Conservation (phyloP, 345 rosid genomes). For the Rubroshorea leprosula region DNA sequence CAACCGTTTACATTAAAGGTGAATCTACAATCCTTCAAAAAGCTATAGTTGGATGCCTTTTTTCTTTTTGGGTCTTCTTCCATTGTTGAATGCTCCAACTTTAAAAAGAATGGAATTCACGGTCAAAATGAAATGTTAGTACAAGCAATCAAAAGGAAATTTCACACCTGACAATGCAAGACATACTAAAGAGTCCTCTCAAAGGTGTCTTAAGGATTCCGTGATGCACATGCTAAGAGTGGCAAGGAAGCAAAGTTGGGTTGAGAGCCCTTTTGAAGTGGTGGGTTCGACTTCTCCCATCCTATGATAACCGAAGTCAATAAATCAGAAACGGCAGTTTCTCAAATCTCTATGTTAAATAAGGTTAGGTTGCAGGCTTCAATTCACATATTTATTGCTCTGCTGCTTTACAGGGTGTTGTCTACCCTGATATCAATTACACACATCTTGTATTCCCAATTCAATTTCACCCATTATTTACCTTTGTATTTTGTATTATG, state of each 20-base stretch:
- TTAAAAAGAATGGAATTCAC: no score
- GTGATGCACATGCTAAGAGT: constrained; percentile 47
- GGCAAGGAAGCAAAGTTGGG: constrained; percentile 46
- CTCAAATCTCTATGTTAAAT: constrained; percentile 10
- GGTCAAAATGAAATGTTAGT: no score
- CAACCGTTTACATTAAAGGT: no score
- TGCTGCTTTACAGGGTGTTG: constrained; percentile 7
- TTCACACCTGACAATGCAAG: no score
- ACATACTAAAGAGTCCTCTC: background rate
- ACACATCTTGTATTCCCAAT: background rate
- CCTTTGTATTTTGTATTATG: background rate
- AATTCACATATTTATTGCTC: constrained; percentile 18
- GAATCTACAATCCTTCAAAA: no score
- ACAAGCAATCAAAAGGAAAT: no score
- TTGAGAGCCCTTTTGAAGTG: background rate
- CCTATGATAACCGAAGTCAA: background rate
- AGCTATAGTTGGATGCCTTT: background rate
- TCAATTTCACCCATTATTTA: background rate
- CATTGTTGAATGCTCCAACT: no score
- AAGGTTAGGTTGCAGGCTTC: constrained; percentile 20
- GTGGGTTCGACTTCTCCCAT: background rate
- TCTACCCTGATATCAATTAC: constrained; percentile 1
- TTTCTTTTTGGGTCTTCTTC: no score
- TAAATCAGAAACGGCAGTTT: no score
- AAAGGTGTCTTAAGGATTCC: background rate